Percentiles rank a stretch among this genome's conserved stretches.
Conservation (phyloP, 108 stramenopile species). For the Mediolabrus comicus region DNA sequence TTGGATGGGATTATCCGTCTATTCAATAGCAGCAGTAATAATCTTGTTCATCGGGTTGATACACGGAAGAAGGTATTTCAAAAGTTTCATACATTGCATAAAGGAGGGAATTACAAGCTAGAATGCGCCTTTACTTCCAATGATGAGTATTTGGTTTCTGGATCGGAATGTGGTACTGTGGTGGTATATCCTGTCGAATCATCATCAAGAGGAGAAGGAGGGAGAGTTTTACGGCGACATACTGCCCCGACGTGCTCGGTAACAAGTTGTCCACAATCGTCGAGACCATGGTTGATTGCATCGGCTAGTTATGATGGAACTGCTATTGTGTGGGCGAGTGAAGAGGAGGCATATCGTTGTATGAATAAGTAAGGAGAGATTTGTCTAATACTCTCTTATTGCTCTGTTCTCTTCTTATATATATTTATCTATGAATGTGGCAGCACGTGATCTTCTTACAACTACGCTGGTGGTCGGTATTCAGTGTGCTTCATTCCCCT, state of each 20-base stretch:
- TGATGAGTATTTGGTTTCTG: conserved; percentile 58
- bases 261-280: conserved; percentile 53
- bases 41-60: conserved; percentile 49
- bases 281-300: conserved; percentile 49
- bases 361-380: not conserved
- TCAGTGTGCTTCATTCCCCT: too few relatives aligned
- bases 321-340: conserved; percentile 72
- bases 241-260: conserved; percentile 58
- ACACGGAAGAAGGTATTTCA: conserved; percentile 10
- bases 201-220: not conserved
- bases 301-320: conserved; percentile 77
- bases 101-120: conserved; percentile 64
- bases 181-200: conserved; percentile 51
- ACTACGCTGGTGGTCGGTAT: too few relatives aligned
- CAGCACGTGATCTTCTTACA: too few relatives aligned
- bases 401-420: too few relatives aligned
- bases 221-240: conserved; percentile 22
- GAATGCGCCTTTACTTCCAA: conserved; percentile 67
- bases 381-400: too few relatives aligned
- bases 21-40: conserved; percentile 14
- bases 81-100: conserved; percentile 41
- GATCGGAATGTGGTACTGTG: conserved; percentile 73
- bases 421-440: too few relatives aligned
- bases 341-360: not conserved
- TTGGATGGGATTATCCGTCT: conserved; percentile 79